These are phyloP conservation scores for Voacanga thouarsii DNA, from an alignment of 257 asterid species.

Conservation along the genomic window DNA sequence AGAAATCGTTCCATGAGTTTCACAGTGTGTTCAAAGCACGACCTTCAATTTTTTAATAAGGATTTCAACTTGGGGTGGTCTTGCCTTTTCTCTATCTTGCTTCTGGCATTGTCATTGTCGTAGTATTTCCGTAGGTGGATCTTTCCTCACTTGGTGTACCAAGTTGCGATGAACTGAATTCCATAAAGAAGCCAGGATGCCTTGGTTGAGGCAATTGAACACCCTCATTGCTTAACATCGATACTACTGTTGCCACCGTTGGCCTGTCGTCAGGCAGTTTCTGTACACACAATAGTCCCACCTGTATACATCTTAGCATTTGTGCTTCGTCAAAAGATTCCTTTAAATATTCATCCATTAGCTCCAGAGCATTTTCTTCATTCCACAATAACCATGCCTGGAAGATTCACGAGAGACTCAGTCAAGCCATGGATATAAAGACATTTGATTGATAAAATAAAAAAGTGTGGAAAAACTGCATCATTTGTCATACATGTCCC, in stretches of 20 bases:
- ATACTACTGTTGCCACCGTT: slow-evolving; percentile 21
- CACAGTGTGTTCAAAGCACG: too few relatives aligned
- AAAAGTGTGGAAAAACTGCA: background rate
- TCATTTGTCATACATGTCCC: slow-evolving; percentile 23
- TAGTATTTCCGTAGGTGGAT: background rate
- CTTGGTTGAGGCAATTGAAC: slow-evolving; percentile 25
- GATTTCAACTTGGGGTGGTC: background rate
- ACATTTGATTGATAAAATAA: background rate
- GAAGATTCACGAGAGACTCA: background rate
- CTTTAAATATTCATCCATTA: slow-evolving; percentile 23
- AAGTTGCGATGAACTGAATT: slow-evolving; percentile 8
- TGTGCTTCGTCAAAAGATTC: slow-evolving; percentile 15
- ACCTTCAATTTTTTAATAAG: too few relatives aligned
- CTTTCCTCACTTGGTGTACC: slow-evolving; percentile 10
- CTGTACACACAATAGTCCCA: slow-evolving; percentile 26
- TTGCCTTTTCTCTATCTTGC: slow-evolving; percentile 9
- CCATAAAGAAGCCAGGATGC: slow-evolving; percentile 31
- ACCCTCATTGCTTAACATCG: slow-evolving; percentile 28
- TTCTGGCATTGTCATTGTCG: slow-evolving; percentile 16
- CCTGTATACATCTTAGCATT: slow-evolving; percentile 22
- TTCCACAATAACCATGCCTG: slow-evolving; percentile 33
- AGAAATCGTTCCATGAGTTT: too few relatives aligned
- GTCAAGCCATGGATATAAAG: background rate
- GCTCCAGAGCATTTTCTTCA: slow-evolving; percentile 12
- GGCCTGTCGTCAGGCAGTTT: slow-evolving; percentile 29